A percentile compares a stretch with the other conserved stretches of the same genome.
Evolutionary conservation across 345 rosid species (phyloP).

Genomic region (Populus alba): DNA sequence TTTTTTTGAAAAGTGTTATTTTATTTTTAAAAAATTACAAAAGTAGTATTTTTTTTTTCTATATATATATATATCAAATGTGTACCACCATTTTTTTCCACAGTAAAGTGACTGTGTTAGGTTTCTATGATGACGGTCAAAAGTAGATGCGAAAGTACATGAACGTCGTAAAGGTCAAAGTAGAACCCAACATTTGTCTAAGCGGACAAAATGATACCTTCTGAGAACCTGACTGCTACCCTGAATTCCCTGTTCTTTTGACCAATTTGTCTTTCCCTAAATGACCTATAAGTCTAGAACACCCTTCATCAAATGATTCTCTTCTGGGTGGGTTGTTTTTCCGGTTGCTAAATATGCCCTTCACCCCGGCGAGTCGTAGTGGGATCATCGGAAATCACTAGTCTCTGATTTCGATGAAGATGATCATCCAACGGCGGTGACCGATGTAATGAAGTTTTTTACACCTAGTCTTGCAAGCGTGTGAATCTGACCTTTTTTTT

Average conservation of each 20-base stretch:
- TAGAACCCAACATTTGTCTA: constrained; percentile 21
- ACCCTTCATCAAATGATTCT: not conserved
- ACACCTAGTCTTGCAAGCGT: not conserved
- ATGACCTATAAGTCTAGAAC: constrained; percentile 1
- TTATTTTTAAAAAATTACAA: too few species aligned
- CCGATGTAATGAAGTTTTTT: not conserved
- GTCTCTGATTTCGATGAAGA: constrained; percentile 35
- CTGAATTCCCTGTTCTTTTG: constrained; percentile 20
- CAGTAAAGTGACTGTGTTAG: not conserved
- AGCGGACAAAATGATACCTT: constrained; percentile 40
- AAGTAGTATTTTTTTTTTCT: too few species aligned
- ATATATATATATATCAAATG: too few species aligned
- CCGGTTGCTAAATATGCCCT: not conserved
- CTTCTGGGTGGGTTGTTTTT: not conserved
- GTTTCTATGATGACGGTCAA: constrained; percentile 15
- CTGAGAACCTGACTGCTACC: not conserved
- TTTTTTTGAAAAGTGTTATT: too few species aligned
- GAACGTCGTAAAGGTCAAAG: constrained; percentile 26
- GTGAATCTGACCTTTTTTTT: too few species aligned
- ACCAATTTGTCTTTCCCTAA: constrained; percentile 20
- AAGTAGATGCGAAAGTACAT: constrained; percentile 20
- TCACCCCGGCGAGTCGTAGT: not conserved
- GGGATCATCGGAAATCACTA: constrained; percentile 20
- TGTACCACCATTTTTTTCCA: not conserved
- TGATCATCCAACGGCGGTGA: constrained; percentile 24